Evolutionary conservation across 805 yeast species (phyloP).

Genomic region (Monosporozyma solicola): DNA sequence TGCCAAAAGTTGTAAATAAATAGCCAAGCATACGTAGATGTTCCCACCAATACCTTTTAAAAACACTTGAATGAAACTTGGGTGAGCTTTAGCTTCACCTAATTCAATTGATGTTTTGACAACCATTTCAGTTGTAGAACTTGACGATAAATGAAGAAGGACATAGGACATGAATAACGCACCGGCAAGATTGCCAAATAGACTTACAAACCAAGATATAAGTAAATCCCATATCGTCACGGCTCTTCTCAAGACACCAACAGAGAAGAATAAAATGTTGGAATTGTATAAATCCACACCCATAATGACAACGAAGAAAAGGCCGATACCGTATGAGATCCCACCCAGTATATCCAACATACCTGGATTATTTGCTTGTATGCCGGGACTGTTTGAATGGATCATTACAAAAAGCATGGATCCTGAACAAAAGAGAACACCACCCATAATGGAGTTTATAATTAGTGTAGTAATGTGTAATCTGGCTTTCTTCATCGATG

Average conservation of each 20-base stretch:
- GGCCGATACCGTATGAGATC: conserved; percentile 55
- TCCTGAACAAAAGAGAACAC: conserved; percentile 58
- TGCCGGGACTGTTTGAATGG: conserved; percentile 42
- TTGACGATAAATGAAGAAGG: conserved; percentile 48
- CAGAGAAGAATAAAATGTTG: conserved; percentile 61
- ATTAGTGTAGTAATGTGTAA: conserved; percentile 50
- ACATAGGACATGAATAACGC: conserved; percentile 59
- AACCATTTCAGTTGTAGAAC: conserved; percentile 35
- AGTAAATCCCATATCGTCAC: conserved; percentile 53
- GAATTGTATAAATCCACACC: conserved; percentile 75
- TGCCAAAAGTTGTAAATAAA: conserved; percentile 67
- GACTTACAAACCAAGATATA: conserved; percentile 59
- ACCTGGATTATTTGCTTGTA: conserved; percentile 38
- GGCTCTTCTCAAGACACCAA: conserved; percentile 61
- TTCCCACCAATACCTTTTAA: conserved; percentile 70
- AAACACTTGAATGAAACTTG: conserved; percentile 52
- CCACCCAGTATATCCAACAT: conserved; percentile 50
- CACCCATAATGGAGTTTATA: conserved; percentile 61
- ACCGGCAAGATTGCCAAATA: conserved; percentile 56
- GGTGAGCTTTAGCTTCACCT: conserved; percentile 36
- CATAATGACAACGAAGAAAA: conserved; percentile 63
- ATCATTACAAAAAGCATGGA: conserved; percentile 58
- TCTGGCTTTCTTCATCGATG: conserved; percentile 75
- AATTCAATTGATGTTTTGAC: conserved; percentile 41
- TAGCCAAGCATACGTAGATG: conserved; percentile 66